phyloP scores from a whole-genome alignment of 2,329 filamentous ascomycete genomes.

The Botrytis sinoallii region DNA sequence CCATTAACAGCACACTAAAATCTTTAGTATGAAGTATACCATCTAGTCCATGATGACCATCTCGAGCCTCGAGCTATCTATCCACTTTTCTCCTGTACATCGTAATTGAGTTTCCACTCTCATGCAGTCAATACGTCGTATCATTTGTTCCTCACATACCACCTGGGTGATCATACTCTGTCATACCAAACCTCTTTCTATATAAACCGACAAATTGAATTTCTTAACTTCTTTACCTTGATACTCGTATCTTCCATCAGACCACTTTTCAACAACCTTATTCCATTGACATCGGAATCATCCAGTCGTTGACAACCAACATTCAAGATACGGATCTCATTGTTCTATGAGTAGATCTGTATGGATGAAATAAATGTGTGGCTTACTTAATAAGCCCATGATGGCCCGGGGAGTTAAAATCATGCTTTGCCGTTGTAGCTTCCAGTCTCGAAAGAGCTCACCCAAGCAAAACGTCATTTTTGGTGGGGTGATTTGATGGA shows the following conservation, averaged over 20 bases:
- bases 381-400: background rate
- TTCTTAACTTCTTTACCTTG: background rate
- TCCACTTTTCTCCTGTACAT: background rate
- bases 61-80: background rate
- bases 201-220: background rate
- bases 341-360: background rate
- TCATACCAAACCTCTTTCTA: background rate
- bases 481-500: constrained; percentile 23
- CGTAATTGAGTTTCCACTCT: background rate
- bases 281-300: background rate
- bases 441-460: background rate
- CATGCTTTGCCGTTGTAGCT: background rate
- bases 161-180: background rate
- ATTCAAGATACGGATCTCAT: background rate
- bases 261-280: background rate
- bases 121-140: background rate
- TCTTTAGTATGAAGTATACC: background rate
- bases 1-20: background rate
- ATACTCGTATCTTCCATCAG: background rate
- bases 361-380: background rate
- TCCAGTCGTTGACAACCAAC: background rate
- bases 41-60: background rate
- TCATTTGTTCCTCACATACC: background rate
- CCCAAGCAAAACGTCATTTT: constrained; percentile 11
- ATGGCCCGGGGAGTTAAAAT: background rate